Conservation (phyloP, 345 rosid genomes). For the Barbarea vulgaris region DNA sequence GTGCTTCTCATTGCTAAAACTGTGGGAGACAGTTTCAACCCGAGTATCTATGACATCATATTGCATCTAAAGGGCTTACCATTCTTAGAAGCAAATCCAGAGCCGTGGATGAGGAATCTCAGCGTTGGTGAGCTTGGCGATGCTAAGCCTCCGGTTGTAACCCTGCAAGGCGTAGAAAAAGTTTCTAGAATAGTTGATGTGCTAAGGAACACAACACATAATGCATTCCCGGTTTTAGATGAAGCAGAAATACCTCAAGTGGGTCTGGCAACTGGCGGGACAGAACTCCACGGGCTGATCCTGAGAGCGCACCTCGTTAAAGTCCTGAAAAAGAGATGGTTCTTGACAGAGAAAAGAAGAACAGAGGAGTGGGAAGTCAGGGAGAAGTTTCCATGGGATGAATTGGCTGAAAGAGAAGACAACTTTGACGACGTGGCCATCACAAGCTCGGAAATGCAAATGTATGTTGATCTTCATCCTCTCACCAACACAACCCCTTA, state of each 20-base stretch:
- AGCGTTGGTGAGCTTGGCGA: slow-evolving; percentile 81
- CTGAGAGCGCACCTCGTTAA: slow-evolving; percentile 78
- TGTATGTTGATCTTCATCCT: slow-evolving; percentile 88
- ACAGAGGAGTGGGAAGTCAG: slow-evolving; percentile 85
- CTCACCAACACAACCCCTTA: slow-evolving; percentile 86
- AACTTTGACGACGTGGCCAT: slow-evolving; percentile 68
- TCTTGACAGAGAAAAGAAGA: slow-evolving; percentile 72
- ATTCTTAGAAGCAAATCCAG: slow-evolving; percentile 90
- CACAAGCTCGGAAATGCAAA: slow-evolving; percentile 77
- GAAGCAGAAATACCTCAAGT: slow-evolving; percentile 50
- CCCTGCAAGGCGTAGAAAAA: slow-evolving; percentile 74
- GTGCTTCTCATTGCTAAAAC: slow-evolving; percentile 86
- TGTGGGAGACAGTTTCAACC: slow-evolving; percentile 85
- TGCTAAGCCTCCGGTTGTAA: slow-evolving; percentile 71
- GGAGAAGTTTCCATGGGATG: slow-evolving; percentile 75
- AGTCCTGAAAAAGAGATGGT: slow-evolving; percentile 82
- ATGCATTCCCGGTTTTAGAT: slow-evolving; percentile 72
- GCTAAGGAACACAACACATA: slow-evolving; percentile 72
- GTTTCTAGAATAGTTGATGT: slow-evolving; percentile 77
- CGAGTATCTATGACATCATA: slow-evolving; percentile 84
- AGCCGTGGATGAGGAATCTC: slow-evolving; percentile 95
- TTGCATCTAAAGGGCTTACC: slow-evolving; percentile 85
- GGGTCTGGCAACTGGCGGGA: slow-evolving; percentile 44
- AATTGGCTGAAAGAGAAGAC: slow-evolving; percentile 72
- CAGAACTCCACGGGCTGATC: slow-evolving; percentile 71